phyloP scores from a whole-genome alignment of 2,329 filamentous ascomycete species.

The Cordyceps tenuipes region DNA sequence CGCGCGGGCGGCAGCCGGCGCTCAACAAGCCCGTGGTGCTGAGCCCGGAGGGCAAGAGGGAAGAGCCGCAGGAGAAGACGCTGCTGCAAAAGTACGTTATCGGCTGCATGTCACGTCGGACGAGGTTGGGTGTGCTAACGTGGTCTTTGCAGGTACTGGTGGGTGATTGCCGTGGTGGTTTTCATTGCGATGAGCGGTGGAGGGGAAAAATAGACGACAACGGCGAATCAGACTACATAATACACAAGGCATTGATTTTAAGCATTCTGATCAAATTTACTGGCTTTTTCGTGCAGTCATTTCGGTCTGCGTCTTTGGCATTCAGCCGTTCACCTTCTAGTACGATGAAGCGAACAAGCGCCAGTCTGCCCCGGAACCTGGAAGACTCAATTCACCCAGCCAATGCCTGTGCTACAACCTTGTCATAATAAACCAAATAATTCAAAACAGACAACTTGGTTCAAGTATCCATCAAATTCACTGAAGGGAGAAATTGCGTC shows the following conservation, averaged over 20 bases:
- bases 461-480: neutral
- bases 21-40: slow-evolving; percentile 58
- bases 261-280: neutral
- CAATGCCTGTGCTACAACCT: neutral
- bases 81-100: slow-evolving; percentile 53
- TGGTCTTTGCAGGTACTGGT: slow-evolving; percentile 50
- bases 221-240: neutral
- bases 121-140: slow-evolving; percentile 24
- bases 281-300: neutral
- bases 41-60: slow-evolving; percentile 50
- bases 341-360: too few species aligned
- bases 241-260: neutral
- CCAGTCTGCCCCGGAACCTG: too few species aligned
- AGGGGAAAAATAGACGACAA: slow-evolving; percentile 40
- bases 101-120: too few species aligned
- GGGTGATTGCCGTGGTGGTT: slow-evolving; percentile 47
- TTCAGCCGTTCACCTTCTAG: neutral
- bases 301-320: neutral
- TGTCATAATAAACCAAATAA: neutral
- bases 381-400: too few species aligned
- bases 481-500: neutral
- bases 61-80: slow-evolving; percentile 51
- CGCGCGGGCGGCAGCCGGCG: slow-evolving; percentile 45
- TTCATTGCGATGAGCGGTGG: slow-evolving; percentile 46
- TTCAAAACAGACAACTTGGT: neutral